Conservation (phyloP, 2,329 filamentous ascomycete species). For the Talaromyces sp. region DNA sequence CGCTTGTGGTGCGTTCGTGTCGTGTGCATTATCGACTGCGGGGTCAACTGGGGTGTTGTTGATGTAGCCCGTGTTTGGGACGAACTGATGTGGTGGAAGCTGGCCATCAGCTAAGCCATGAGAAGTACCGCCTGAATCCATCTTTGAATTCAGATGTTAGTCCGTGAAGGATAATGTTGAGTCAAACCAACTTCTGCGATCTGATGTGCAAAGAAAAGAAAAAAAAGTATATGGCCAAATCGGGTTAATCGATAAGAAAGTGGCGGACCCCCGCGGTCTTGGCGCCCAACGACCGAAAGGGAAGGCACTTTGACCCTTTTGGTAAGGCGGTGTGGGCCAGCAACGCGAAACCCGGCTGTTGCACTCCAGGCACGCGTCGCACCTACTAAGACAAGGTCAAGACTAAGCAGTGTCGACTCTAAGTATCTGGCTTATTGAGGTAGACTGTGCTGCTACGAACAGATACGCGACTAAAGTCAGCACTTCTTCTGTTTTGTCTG, state of each 20-base stretch:
- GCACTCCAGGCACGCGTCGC: background rate
- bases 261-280: constrained; percentile 16
- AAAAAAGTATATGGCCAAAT: constrained; percentile 8
- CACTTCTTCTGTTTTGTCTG: background rate
- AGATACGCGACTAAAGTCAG: background rate
- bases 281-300: constrained; percentile 6
- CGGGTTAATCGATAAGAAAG: constrained; percentile 16
- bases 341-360: constrained; percentile 4
- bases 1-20: constrained; percentile 36
- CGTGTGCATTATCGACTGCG: constrained; percentile 16
- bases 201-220: background rate
- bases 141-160: background rate
- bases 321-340: constrained; percentile 12
- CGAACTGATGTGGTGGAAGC: constrained; percentile 47
- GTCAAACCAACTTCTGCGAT: background rate
- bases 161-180: background rate
- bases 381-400: background rate
- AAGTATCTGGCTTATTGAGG: background rate
- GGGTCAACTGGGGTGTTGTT: constrained; percentile 4
- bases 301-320: constrained; percentile 11
- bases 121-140: constrained; percentile 11
- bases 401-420: background rate
- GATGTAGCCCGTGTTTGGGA: constrained; percentile 38
- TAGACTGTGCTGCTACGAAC: background rate
- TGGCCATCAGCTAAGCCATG: constrained; percentile 44